Percentiles rank a stretch among this genome's conserved stretches.
Evolutionary conservation across 2,329 filamentous ascomycete species (phyloP).

Genomic region (Amylocarpus encephaloides): DNA sequence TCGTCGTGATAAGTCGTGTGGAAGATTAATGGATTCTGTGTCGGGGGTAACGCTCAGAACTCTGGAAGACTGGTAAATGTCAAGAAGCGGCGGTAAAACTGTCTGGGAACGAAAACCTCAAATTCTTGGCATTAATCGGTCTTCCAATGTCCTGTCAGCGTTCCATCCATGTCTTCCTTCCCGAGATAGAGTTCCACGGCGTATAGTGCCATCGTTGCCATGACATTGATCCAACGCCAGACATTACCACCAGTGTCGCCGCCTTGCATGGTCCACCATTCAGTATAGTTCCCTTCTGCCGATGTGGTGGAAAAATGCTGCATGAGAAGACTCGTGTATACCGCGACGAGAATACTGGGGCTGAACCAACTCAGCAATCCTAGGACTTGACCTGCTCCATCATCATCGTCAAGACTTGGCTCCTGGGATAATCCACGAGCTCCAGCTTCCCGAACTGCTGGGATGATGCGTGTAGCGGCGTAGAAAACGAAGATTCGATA

Average conservation of each 20-base stretch:
- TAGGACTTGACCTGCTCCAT: conserved; percentile 72
- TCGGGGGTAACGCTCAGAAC: no score
- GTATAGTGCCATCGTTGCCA: conserved; percentile 82
- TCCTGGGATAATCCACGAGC: conserved; percentile 78
- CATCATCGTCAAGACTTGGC: conserved; percentile 76
- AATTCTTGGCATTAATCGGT: conserved; percentile 59
- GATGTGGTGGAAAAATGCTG: conserved; percentile 83
- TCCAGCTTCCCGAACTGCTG: conserved; percentile 81
- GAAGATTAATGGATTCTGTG: no score
- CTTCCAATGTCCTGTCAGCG: conserved; percentile 82
- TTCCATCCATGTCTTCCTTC: conserved; percentile 69
- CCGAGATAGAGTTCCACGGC: conserved; percentile 85
- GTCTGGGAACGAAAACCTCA: background rate
- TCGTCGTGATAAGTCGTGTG: no score
- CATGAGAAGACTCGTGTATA: conserved; percentile 91
- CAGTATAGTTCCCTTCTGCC: conserved; percentile 54
- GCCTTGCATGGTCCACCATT: conserved; percentile 81
- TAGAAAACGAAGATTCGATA: conserved; percentile 96
- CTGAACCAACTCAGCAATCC: conserved; percentile 90
- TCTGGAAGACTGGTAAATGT: no score
- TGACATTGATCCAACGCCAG: conserved; percentile 92
- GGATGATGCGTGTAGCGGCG: conserved; percentile 90
- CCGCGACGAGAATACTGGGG: conserved; percentile 86
- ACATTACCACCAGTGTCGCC: conserved; percentile 77
- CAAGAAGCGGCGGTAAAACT: no score